A percentile compares a stretch with the other conserved stretches of the same genome.
These are phyloP conservation scores for Entrophospora sp. DNA, from an alignment of 192 early-diverging fungal genomes.

Conservation along the genomic window DNA sequence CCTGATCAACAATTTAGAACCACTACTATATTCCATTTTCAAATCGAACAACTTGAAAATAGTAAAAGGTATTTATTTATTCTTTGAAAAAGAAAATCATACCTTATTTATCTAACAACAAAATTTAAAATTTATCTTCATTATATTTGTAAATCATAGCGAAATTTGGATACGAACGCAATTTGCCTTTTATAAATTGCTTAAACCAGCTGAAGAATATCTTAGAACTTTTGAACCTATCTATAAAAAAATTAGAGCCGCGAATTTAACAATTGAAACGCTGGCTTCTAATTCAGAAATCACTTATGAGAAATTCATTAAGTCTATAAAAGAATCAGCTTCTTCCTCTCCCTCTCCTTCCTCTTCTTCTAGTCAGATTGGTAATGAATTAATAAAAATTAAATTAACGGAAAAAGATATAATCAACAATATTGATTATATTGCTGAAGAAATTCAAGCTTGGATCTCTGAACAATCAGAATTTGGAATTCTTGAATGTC, in stretches of 20 bases:
- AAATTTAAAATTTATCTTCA: too few relatives aligned
- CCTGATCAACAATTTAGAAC: conserved; percentile 10
- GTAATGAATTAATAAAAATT: neutral
- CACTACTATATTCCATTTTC: conserved; percentile 21
- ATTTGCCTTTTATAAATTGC: conserved; percentile 21
- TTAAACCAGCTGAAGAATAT: conserved; percentile 15
- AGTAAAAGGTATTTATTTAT: conserved; percentile 1
- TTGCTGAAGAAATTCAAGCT: conserved; percentile 7
- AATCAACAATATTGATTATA: conserved; percentile 14
- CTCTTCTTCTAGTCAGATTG: too few relatives aligned
- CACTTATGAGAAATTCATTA: conserved; percentile 18
- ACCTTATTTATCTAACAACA: neutral
- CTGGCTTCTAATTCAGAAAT: conserved; percentile 2
- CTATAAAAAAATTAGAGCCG: conserved; percentile 14
- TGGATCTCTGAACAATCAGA: conserved; percentile 18
- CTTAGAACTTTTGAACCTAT: conserved; percentile 13
- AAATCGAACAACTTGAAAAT: conserved; percentile 16
- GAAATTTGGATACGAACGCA: conserved; percentile 28
- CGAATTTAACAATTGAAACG: conserved; percentile 16
- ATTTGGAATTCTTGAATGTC: conserved; percentile 2
- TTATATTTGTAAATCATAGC: too few relatives aligned
- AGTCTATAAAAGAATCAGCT: neutral
- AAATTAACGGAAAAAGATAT: conserved; percentile 21
- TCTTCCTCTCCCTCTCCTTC: neutral
- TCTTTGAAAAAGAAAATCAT: neutral